A percentile compares a stretch with the other conserved stretches of the same genome.
These are phyloP conservation scores for Stephanodiscus minutulus DNA, from an alignment of 108 stramenopile species.

Conservation along the genomic window DNA sequence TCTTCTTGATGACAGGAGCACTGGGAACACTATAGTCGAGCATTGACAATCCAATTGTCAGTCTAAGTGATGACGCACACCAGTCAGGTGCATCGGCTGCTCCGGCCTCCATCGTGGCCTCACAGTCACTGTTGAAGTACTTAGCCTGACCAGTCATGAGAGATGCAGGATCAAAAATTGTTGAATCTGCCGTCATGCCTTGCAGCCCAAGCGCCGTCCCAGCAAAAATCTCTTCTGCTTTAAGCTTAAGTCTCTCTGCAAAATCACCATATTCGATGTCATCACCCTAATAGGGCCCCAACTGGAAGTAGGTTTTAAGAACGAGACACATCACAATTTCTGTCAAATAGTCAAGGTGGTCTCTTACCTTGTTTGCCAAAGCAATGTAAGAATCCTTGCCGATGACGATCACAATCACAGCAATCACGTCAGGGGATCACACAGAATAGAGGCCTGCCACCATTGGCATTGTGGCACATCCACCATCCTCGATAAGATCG, in stretches of 20 bases:
- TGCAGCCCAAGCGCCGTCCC: constrained; percentile 32
- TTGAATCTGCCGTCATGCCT: constrained; percentile 27
- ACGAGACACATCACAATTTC: background rate
- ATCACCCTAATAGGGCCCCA: constrained; percentile 1
- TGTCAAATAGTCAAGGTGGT: background rate
- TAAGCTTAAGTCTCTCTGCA: constrained; percentile 44
- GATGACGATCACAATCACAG: constrained; percentile 18
- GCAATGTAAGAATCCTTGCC: constrained; percentile 48
- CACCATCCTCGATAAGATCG: constrained; percentile 57
- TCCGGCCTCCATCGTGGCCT: background rate
- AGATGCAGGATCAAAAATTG: constrained; percentile 41
- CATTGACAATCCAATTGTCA: constrained; percentile 42
- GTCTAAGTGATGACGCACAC: constrained; percentile 46
- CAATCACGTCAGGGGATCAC: constrained; percentile 49
- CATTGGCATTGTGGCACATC: constrained; percentile 38
- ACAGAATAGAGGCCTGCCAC: constrained; percentile 30
- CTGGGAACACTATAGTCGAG: constrained; percentile 51
- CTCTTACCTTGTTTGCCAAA: constrained; percentile 57
- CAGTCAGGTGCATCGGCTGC: constrained; percentile 24
- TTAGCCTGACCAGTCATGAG: constrained; percentile 31
- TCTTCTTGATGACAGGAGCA: constrained; percentile 36
- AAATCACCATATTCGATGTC: constrained; percentile 53
- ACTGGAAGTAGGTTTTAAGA: background rate
- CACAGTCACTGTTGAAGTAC: constrained; percentile 51
- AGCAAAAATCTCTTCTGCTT: constrained; percentile 39